Conservation (phyloP, 495 filamentous ascomycete species). For the Penicillium desertorum region DNA sequence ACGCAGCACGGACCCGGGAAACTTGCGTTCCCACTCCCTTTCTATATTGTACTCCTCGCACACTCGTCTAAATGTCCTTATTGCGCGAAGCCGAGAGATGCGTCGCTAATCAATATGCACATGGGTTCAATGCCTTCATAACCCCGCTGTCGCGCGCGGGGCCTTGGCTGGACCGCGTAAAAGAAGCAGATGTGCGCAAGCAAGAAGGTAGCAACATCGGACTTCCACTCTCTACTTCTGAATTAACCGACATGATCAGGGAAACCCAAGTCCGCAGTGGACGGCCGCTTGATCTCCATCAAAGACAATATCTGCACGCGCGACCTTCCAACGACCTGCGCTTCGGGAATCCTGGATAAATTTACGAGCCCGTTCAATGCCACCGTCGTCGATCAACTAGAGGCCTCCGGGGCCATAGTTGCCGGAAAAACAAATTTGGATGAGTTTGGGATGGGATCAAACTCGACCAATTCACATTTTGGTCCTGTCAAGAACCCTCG, state of each 20-base stretch:
- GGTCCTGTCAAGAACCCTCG: conserved; percentile 59
- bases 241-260: conserved; percentile 23
- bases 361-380: conserved; percentile 79
- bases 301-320: conserved; percentile 89
- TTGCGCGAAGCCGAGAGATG: conserved; percentile 51
- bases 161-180: conserved; percentile 36
- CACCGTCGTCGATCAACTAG: conserved; percentile 70
- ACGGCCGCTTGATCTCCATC: conserved; percentile 65
- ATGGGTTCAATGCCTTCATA: conserved; percentile 49
- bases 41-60: not conserved
- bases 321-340: conserved; percentile 73
- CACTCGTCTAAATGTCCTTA: conserved; percentile 41
- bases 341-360: conserved; percentile 68
- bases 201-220: conserved; percentile 32
- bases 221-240: not conserved
- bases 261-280: conserved; percentile 35
- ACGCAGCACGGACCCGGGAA: conserved; percentile 19
- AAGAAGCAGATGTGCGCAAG: conserved; percentile 41
- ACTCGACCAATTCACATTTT: conserved; percentile 72
- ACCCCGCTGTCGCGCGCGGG: conserved; percentile 35
- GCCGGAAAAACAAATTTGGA: conserved; percentile 89
- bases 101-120: conserved; percentile 46
- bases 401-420: conserved; percentile 61
- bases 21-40: conserved; percentile 11
- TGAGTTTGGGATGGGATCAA: conserved; percentile 98